These are phyloP conservation scores for Debaryomyces castellii DNA, from an alignment of 805 yeast species.

Conservation along the genomic window DNA sequence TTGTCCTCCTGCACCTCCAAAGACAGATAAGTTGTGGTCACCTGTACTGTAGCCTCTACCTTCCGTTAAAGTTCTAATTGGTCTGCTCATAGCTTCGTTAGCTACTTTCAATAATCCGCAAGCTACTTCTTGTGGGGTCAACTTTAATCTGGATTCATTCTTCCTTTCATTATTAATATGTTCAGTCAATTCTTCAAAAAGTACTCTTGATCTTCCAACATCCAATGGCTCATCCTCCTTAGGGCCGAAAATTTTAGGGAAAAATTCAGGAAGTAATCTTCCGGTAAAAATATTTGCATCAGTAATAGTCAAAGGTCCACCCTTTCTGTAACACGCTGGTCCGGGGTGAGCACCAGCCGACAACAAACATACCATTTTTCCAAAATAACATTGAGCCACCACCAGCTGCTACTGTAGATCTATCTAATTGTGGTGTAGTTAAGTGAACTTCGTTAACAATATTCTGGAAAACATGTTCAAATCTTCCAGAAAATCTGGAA, in stretches of 20 bases:
- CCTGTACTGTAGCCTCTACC: conserved; percentile 27
- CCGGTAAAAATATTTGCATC: conserved; percentile 80
- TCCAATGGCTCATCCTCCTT: conserved; percentile 62
- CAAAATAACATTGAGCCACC: conserved; percentile 35
- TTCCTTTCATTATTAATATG: conserved; percentile 40
- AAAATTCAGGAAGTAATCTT: conserved; percentile 66
- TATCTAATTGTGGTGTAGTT: conserved; percentile 48
- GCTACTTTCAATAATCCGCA: conserved; percentile 33
- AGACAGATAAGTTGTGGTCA: conserved; percentile 30
- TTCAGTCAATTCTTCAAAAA: conserved; percentile 45
- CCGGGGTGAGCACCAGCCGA: conserved; percentile 91
- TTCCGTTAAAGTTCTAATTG: conserved; percentile 34
- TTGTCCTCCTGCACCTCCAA: conserved; percentile 39
- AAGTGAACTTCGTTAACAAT: conserved; percentile 43
- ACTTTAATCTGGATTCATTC: conserved; percentile 8
- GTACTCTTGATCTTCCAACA: conserved; percentile 41
- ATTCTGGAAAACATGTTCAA: conserved; percentile 43
- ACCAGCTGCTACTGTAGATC: conserved; percentile 39
- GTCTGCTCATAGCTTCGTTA: conserved; percentile 31
- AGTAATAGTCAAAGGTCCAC: conserved; percentile 81
- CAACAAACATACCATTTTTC: conserved; percentile 47
- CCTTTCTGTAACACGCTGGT: conserved; percentile 82
- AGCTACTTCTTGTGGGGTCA: conserved; percentile 32
- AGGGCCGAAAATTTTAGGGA: conserved; percentile 86
- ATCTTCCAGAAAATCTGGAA: conserved; percentile 37